Base-by-base conservation (phyloP, 78 protist genomes). In the Planoprotostelium fungivorum region DNA sequence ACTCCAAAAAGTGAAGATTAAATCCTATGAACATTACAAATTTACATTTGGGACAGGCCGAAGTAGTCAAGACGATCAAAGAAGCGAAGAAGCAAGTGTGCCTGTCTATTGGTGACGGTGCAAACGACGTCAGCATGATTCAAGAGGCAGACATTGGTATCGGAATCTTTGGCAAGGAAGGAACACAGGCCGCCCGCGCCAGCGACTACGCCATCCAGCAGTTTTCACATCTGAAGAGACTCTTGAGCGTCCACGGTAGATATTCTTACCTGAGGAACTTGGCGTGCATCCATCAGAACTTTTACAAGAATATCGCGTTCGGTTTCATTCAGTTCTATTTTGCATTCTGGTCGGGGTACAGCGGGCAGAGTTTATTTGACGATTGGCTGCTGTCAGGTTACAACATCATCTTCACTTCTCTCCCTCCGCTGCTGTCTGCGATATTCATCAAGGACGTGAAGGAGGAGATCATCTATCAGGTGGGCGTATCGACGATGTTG, bases 41-140 rank as follows among this genome's bases (percentile, higher is more conserved):
- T 87, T n/a, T n/a, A n/a, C n/a, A n/a, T n/a, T n/a, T n/a, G n/a
- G n/a, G n/a, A n/a, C n/a, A n/a, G 86, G 94, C 97, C 1, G 87
- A 94, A 51, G 93, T 97, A n/a, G 98, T 97, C 1, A 39, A 91
- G 29, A 86, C 94, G 28, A 97, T 93, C 36, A 92, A 93, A 86
- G 83, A 90, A 31, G 0, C 34, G 83, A 38, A 36, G 38, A 86
- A 39, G 35, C 87, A 39, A 37, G 87, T 94, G 83, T 92, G 95
- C 23, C 92, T 97, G 34, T 96, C 98, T 10, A 95, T 98, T 38
- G 98, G 99, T 39, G 99, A 97, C 89, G 99, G 98, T 34, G 99
- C 97, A n/a, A n/a, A n/a, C n/a, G n/a, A n/a, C n/a, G n/a, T n/a
- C n/a, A n/a, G n/a, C n/a, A n/a, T n/a, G n/a, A 34, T 28, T 73